phyloP scores from a whole-genome alignment of 202 grass and related monocot genomes.

The Panicum hallii region DNA sequence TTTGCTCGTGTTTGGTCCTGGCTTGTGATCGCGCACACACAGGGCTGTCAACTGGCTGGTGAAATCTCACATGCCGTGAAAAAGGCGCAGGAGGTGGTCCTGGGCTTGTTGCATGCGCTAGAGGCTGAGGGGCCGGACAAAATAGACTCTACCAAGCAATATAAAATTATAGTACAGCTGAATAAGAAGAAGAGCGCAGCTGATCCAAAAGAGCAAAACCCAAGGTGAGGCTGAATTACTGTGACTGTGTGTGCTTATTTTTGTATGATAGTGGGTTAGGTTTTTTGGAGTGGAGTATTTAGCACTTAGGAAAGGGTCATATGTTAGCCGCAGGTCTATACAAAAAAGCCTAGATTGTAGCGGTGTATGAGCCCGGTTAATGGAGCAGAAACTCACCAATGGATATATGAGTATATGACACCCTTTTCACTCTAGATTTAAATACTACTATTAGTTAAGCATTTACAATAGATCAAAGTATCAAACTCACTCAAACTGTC shows the following conservation, averaged over 20 bases:
- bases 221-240: not conserved
- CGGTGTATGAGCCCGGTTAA: too few species aligned
- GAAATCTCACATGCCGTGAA: constrained; percentile 31
- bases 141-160: constrained; percentile 39
- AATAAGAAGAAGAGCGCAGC: constrained; percentile 1
- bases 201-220: not conserved
- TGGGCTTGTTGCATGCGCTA: not conserved
- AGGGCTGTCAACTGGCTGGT: not conserved
- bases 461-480: too few species aligned
- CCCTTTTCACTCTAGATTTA: too few species aligned
- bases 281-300: constrained; percentile 1
- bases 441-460: too few species aligned
- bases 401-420: too few species aligned
- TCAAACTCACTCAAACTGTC: too few species aligned
- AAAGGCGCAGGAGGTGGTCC: not conserved
- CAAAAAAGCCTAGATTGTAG: not conserved
- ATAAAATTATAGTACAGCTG: not conserved
- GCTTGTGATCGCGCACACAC: constrained; percentile 36
- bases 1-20: not conserved
- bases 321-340: not conserved
- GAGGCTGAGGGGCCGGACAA: constrained; percentile 39
- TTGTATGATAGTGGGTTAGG: not conserved
- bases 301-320: not conserved
- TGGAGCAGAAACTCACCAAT: too few species aligned
- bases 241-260: not conserved